phyloP scores from a whole-genome alignment of 306 rosid species.

The Medicago arabica region DNA sequence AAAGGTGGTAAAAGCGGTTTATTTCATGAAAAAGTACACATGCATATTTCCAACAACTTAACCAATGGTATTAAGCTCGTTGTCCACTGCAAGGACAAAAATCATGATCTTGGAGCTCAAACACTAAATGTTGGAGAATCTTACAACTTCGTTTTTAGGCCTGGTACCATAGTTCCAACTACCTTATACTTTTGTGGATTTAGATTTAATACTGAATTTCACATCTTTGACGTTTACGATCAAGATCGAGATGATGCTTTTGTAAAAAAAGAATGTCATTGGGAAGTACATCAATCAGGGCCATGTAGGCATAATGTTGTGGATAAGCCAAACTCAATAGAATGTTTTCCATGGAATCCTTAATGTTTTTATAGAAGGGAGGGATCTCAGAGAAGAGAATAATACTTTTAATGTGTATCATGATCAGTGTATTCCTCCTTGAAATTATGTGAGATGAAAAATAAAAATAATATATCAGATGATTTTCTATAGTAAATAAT shows the following conservation, averaged over 20 bases:
- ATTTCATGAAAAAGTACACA: not conserved
- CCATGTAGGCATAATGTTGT: too few relatives aligned
- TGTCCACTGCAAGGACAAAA: not conserved
- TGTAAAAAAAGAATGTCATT: not conserved
- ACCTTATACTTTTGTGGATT: not conserved
- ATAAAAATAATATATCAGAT: too few relatives aligned
- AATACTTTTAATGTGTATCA: too few relatives aligned
- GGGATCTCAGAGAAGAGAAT: too few relatives aligned
- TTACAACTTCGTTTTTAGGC: not conserved
- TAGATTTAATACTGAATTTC: not conserved
- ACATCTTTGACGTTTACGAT: not conserved
- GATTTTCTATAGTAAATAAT: too few relatives aligned
- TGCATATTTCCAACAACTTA: not conserved
- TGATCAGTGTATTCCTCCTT: too few relatives aligned
- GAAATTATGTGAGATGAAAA: too few relatives aligned
- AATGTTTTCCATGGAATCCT: too few relatives aligned
- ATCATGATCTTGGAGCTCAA: not conserved
- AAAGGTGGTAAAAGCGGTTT: not conserved
- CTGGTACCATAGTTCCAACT: rapidly evolving
- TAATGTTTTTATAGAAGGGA: too few relatives aligned
- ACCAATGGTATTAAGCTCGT: not conserved
- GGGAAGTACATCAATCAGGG: too few relatives aligned
- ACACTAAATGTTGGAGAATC: not conserved
- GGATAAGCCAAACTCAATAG: too few relatives aligned
- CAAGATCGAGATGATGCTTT: not conserved